Evolutionary conservation across 2,329 filamentous ascomycete species (phyloP), one percentile per base, ranked within the genome.

Genomic region (Talaromyces islandicus): DNA sequence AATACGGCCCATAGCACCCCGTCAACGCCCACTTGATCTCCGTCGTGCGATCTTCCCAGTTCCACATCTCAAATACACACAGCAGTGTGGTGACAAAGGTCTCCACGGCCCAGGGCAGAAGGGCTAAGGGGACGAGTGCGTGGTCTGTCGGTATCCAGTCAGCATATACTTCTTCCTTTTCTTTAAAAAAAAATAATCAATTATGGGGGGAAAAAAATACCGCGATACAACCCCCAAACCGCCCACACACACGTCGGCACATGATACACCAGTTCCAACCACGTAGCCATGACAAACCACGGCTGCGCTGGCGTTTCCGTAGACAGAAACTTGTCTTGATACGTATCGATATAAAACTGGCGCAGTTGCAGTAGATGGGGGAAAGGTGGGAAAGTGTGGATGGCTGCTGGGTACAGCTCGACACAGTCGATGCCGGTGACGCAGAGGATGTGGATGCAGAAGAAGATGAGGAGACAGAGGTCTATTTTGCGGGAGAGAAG

Each of bases 191-290:
- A 54, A 27, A 21, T 21, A 59, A 56, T n/a, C n/a, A n/a, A n/a
- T n/a, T n/a, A 29, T 27, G 56, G 4, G 51, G 21, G 29, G 38
- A 25, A 48, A 53, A 17, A 70, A 73, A 59, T 71, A 85, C 84
- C 76, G 63, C 73, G 73, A 5, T 81, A 65, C 10, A 88, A 71
- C 0, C 78, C 85, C n/a, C 78, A 71, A 19, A 88, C 74, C 0
- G 83, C 82, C 84, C 84, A 88, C 14, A 85, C 57, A 52, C 81
- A 85, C 19, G 87, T 67, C 0, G 87, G 87, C 0, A 85, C 70
- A 70, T 89, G 86, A 67, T 84, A 86, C 19, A 84, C 60, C 2
- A 83, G 68, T 68, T 89, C 87, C 68, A 88, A 80, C 69, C 78
- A 81, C 27, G 81, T 78, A 67, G 84, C 86, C 14, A 77, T 64